phyloP scores from a whole-genome alignment of 2,329 filamentous ascomycete genomes.

The Aurifilum marmelostoma region DNA sequence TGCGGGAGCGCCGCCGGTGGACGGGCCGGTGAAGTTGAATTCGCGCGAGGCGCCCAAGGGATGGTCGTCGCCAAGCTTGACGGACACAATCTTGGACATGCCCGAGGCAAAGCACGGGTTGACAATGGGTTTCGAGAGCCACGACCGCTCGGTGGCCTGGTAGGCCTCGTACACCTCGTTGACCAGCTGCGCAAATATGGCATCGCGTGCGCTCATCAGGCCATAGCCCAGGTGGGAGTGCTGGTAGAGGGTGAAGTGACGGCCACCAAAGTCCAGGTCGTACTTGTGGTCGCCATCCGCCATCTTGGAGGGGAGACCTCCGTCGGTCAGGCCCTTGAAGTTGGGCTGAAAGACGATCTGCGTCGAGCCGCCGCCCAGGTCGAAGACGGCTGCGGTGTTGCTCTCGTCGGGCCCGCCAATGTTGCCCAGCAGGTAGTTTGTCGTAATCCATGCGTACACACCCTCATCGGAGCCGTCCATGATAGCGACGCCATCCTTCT shows the following conservation, averaged over 20 bases:
- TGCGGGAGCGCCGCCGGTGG: slow-evolving; percentile 67
- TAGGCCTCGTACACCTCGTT: slow-evolving; percentile 70
- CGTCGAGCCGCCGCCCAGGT: slow-evolving; percentile 94
- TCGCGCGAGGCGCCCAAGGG: slow-evolving; percentile 65
- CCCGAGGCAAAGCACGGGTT: slow-evolving; percentile 89
- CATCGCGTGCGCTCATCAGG: slow-evolving; percentile 89
- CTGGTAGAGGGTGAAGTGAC: slow-evolving; percentile 91
- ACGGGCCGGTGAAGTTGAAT: slow-evolving; percentile 87
- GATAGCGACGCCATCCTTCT: slow-evolving; percentile 87
- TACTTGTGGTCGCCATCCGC: slow-evolving; percentile 96
- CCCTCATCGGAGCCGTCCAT: slow-evolving; percentile 98
- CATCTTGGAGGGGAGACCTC: slow-evolving; percentile 84
- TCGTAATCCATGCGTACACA: slow-evolving; percentile 98
- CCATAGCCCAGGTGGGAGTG: slow-evolving; percentile 98
- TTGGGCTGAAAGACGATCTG: slow-evolving; percentile 99
- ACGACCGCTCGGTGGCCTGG: slow-evolving; percentile 58
- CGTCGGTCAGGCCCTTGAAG: slow-evolving; percentile 72
- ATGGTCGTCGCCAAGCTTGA: slow-evolving; percentile 70
- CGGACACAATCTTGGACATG: slow-evolving; percentile 72
- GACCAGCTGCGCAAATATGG: slow-evolving; percentile 77
- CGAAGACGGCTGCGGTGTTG: slow-evolving; percentile 91
- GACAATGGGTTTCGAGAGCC: slow-evolving; percentile 70
- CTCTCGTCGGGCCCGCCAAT: slow-evolving; percentile 91
- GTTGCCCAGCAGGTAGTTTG: slow-evolving; percentile 97
- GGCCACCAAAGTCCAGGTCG: slow-evolving; percentile 84